phyloP scores from a whole-genome alignment of 148 eudicot genomes.

The Chenopodium suecicum region DNA sequence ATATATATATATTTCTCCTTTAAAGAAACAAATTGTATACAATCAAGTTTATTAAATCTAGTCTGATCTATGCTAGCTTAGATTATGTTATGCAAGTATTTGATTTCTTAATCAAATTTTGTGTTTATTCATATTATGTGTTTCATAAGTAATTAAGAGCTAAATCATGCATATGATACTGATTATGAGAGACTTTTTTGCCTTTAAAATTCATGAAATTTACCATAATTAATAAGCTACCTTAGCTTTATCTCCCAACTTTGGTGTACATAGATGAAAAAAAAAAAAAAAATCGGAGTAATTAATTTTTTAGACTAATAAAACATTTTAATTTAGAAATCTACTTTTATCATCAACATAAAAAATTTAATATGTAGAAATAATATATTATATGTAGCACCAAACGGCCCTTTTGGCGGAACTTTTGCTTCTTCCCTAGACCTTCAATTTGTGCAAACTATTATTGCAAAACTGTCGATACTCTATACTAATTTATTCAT shows the following conservation, averaged over 20 bases:
- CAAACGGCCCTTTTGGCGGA: neutral
- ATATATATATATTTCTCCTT: neutral
- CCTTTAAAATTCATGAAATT: neutral
- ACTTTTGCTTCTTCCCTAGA: slow-evolving; percentile 5
- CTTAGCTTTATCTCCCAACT: neutral
- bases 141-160: no score
- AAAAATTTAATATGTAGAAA: no score
- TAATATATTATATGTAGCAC: neutral
- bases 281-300: neutral
- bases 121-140: neutral
- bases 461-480: neutral
- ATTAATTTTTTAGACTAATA: neutral
- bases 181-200: neutral
- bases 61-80: no score
- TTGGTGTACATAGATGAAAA: neutral
- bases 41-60: no score
- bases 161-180: neutral
- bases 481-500: neutral
- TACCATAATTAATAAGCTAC: no score
- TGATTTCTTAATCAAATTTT: neutral
- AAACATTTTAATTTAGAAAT: neutral
- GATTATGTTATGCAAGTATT: neutral
- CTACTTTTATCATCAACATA: neutral
- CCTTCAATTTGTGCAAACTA: neutral
- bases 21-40: neutral